Conservation (phyloP, 805 yeast species). For the Myxozyma melibiosi region DNA sequence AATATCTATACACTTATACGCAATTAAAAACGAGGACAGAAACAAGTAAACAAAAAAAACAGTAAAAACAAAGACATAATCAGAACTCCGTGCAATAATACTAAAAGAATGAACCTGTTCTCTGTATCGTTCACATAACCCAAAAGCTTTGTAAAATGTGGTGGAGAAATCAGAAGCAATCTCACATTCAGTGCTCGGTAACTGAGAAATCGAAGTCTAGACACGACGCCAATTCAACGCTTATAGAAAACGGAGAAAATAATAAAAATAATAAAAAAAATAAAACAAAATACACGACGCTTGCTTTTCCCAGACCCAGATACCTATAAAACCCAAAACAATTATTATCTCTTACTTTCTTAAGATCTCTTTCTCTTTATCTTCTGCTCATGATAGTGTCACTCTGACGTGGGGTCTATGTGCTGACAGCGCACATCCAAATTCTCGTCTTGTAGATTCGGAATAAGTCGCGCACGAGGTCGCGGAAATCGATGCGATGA, state of each 20-base stretch:
- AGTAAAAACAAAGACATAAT: neutral
- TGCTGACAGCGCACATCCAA: constrained; percentile 79
- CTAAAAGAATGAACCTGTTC: neutral
- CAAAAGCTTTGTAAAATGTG: too few species aligned
- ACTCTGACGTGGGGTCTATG: constrained; percentile 1
- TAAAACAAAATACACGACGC: neutral
- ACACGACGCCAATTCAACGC: neutral
- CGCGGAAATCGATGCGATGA: constrained; percentile 75
- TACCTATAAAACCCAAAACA: constrained; percentile 1
- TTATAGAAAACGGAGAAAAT: neutral
- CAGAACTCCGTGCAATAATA: neutral
- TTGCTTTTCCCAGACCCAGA: constrained; percentile 4
- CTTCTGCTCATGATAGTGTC: neutral
- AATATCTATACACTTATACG: neutral
- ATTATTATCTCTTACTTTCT: constrained; percentile 7
- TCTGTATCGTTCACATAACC: too few species aligned
- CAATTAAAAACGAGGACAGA: neutral
- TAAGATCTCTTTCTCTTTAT: constrained; percentile 29
- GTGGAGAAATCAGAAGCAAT: too few species aligned
- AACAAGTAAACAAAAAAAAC: neutral
- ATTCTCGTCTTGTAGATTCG: constrained; percentile 76
- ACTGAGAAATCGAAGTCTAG: neutral
- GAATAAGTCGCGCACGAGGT: constrained; percentile 72
- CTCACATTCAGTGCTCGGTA: neutral
- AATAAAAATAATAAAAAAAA: neutral